phyloP scores from a whole-genome alignment of 192 early-diverging fungal species.

The Physocladia obscura region DNA sequence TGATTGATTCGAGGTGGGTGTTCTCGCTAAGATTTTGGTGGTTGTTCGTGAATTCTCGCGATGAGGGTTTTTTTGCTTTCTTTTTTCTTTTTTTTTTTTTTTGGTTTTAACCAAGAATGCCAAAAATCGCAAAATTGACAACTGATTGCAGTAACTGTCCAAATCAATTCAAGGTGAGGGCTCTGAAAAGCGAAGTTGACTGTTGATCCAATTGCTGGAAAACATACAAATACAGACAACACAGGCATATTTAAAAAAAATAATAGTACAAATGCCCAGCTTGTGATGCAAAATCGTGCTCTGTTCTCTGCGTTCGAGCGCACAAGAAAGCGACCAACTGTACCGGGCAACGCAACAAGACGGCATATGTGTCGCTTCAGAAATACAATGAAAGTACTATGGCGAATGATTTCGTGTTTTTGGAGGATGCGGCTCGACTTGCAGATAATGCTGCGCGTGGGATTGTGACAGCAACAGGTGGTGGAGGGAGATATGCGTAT shows the following conservation, averaged over 20 bases:
- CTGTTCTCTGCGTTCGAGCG: background rate
- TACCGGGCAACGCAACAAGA: conserved; percentile 1
- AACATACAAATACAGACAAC: no score
- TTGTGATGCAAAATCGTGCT: background rate
- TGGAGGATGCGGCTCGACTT: conserved; percentile 2
- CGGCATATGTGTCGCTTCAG: background rate
- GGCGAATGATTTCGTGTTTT: background rate
- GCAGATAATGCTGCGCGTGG: conserved; percentile 9
- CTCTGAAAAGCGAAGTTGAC: no score
- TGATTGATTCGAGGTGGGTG: no score
- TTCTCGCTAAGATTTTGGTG: no score
- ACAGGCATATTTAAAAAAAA: background rate
- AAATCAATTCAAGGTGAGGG: no score
- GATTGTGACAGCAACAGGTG: background rate
- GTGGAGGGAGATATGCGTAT: background rate
- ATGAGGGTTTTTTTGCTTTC: no score
- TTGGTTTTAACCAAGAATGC: no score
- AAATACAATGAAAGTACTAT: background rate
- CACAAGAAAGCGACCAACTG: conserved; percentile 3
- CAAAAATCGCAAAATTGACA: no score
- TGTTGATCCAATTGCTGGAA: no score
- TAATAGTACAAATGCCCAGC: background rate
- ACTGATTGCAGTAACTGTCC: no score
- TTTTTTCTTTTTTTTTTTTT: no score
- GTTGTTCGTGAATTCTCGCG: no score